These are phyloP conservation scores for Solanum gracilifrons DNA, from an alignment of 257 asterid genomes.

Conservation along the genomic window DNA sequence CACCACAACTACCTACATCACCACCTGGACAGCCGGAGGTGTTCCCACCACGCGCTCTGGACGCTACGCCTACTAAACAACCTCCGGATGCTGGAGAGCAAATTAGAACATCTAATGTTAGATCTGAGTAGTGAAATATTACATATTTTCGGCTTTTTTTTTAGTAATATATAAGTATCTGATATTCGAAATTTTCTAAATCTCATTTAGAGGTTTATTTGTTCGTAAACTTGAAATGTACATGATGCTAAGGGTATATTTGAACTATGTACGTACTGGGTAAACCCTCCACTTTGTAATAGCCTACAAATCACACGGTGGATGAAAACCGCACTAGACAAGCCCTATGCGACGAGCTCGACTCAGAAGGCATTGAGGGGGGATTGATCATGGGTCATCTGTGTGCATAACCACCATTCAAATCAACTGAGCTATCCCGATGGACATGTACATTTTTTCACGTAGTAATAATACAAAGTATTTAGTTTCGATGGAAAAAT, in stretches of 20 bases:
- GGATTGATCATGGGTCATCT: no score
- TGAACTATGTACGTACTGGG: background rate
- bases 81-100: slow-evolving; percentile 20
- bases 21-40: slow-evolving; percentile 35
- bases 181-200: background rate
- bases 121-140: background rate
- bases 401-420: no score
- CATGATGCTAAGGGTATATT: background rate
- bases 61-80: slow-evolving; percentile 10
- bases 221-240: background rate
- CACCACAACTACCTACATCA: slow-evolving; percentile 11
- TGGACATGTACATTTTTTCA: background rate
- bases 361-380: no score
- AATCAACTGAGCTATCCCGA: no score
- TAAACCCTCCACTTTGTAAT: fast-evolving
- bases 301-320: fast-evolving
- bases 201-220: background rate
- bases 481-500: background rate
- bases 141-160: background rate
- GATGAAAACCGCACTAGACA: fast-evolving
- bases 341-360: fast-evolving
- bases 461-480: no score
- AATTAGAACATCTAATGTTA: background rate
- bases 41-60: slow-evolving; percentile 45
- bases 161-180: background rate